Conservation (phyloP, 2,329 filamentous ascomycete species). For the Neurospora sp. region DNA sequence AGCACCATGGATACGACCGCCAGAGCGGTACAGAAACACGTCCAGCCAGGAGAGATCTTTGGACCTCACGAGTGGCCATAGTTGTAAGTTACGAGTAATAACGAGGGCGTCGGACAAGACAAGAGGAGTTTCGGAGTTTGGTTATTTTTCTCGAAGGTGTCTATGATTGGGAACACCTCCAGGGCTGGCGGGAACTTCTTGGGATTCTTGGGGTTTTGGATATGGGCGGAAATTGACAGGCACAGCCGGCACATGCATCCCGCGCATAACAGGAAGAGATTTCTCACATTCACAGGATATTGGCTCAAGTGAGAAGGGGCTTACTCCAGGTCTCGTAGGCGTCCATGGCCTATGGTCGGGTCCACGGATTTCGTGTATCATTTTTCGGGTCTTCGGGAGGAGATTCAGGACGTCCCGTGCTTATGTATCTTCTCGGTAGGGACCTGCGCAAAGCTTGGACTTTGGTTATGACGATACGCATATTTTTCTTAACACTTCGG, state of each 20-base stretch:
- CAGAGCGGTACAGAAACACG: constrained; percentile 31
- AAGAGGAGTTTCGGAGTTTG: constrained; percentile 1
- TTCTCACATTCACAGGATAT: background rate
- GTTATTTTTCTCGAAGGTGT: background rate
- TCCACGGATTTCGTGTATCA: background rate
- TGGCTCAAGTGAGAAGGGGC: background rate
- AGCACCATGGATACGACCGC: constrained; percentile 36
- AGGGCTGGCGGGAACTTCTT: background rate
- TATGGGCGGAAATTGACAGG: background rate
- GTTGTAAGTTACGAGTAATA: background rate
- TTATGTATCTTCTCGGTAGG: background rate
- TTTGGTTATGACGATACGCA: background rate
- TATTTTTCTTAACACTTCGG: background rate
- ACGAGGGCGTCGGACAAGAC: background rate
- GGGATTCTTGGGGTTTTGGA: background rate
- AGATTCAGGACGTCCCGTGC: background rate
- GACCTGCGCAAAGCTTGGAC: background rate
- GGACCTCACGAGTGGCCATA: constrained; percentile 30
- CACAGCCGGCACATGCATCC: background rate
- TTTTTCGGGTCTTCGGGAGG: background rate
- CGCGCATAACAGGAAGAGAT: background rate
- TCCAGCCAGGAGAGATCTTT: constrained; percentile 37
- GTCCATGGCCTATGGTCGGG: background rate
- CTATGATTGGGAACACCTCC: background rate
- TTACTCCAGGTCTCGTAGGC: background rate